Evolutionary conservation across 805 yeast species (phyloP).

Genomic region (Candida boleticola): DNA sequence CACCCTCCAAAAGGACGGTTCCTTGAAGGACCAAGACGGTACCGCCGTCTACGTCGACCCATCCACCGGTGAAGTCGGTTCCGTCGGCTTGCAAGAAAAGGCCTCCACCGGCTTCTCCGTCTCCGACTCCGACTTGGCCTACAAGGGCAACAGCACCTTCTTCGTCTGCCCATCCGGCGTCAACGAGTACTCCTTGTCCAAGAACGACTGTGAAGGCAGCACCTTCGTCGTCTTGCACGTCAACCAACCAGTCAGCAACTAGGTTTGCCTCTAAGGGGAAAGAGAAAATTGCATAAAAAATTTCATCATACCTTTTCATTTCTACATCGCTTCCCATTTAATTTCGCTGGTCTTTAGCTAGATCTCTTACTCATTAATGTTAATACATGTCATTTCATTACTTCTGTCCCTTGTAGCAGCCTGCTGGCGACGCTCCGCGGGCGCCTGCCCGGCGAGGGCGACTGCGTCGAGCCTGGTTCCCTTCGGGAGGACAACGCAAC

Average conservation of each 20-base stretch:
- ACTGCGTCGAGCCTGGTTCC: too few relatives aligned
- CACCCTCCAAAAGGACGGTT: slow-evolving; percentile 22
- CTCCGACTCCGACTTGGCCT: slow-evolving; percentile 33
- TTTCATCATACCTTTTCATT: too few relatives aligned
- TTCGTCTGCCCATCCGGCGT: slow-evolving; percentile 35
- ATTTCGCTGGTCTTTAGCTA: too few relatives aligned
- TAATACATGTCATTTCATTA: too few relatives aligned
- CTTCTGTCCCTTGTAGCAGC: too few relatives aligned
- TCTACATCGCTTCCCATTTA: too few relatives aligned
- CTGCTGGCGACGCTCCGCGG: too few relatives aligned
- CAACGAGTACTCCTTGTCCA: slow-evolving; percentile 22
- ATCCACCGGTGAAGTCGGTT: slow-evolving; percentile 31
- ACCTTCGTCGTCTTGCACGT: slow-evolving; percentile 24
- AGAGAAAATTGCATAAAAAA: too few relatives aligned
- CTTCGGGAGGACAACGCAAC: too few relatives aligned
- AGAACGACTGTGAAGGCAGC: slow-evolving; percentile 27
- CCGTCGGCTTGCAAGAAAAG: slow-evolving; percentile 26
- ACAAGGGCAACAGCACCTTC: slow-evolving; percentile 33
- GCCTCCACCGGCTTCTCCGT: slow-evolving; percentile 42
- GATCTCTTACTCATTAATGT: too few relatives aligned
- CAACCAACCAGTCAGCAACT: not conserved
- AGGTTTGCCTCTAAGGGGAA: too few relatives aligned
- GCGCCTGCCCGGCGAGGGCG: too few relatives aligned
- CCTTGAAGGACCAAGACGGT: slow-evolving; percentile 32
- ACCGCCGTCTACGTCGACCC: slow-evolving; percentile 26